Evolutionary conservation across 2,329 filamentous ascomycete genomes (phyloP), one percentile per base, ranked within the genome.

Genomic region (Malbranchea zuffiana): DNA sequence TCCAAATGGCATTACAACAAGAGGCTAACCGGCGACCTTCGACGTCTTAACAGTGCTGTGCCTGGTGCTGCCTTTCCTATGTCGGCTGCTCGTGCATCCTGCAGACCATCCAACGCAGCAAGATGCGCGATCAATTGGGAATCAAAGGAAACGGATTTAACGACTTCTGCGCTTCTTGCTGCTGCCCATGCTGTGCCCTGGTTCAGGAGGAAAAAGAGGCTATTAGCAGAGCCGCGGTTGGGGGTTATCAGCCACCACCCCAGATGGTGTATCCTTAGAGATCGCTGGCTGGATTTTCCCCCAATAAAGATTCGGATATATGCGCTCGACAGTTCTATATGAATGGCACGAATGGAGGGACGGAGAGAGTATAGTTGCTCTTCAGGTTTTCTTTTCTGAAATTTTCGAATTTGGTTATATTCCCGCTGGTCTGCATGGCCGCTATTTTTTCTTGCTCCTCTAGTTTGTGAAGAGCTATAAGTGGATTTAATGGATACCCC

Each of bases 131-230:
- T 37, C 62, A 59, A 26, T 74, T 70, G 55, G 62, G 61, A 45
- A 74, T 77, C 48, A 53, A 68, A 30, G 72, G 72, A 23, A 61
- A 56, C 32, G 61, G 60, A 24, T 53, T 52, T 40, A 54, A 54
- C 21, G 73, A 77, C 50, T 77, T 64, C 56, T 68, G 66, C 46
- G 52, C 57, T n/a, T 56, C 65, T 10, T 74, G 59, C 53, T 76
- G 66, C 58, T 77, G 73, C 51, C 51, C 60, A 23, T 75, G 71
- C 62, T 77, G 73, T 48, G 61, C 63, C 4, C 53, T 75, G 40
- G 62, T 75, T 44, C 74, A 78, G 58, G 65, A 75, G 39, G 71
- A 75, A 49, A 72, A 73, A 46, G 73, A 77, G 49, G 63, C 50
- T 8, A 46, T 50, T 12, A 39, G 32, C 5, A 46, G 52, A 38